Evolutionary conservation across 306 rosid species (phyloP).

Genomic region (Inga laurina): DNA sequence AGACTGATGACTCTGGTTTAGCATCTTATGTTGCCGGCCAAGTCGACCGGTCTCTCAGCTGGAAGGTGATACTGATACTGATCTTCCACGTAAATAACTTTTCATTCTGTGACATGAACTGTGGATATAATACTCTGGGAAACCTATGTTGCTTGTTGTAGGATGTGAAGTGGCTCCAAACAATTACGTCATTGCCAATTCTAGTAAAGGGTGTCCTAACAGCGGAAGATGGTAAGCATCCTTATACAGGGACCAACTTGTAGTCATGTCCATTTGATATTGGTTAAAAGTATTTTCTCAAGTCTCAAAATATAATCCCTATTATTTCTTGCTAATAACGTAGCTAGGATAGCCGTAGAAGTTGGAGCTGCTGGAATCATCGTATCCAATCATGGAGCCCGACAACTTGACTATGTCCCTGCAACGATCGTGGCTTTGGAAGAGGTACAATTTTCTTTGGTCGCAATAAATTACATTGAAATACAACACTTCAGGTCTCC

Average conservation of each 20-base stretch:
- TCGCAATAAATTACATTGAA: background rate
- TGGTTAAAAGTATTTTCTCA: constrained; percentile 6
- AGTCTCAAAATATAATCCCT: background rate
- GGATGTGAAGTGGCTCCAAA: constrained; percentile 97
- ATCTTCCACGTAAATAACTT: constrained; percentile 7
- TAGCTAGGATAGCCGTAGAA: constrained; percentile 78
- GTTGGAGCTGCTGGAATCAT: constrained; percentile 86
- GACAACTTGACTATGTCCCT: constrained; percentile 97
- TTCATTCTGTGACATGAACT: constrained; percentile 17
- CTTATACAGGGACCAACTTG: background rate
- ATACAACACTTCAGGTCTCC: background rate
- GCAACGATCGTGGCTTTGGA: constrained; percentile 85
- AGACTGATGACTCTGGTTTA: constrained; percentile 80
- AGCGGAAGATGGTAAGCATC: constrained; percentile 77
- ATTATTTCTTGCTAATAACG: constrained; percentile 17
- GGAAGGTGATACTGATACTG: constrained; percentile 64
- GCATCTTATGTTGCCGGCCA: constrained; percentile 76
- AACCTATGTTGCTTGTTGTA: constrained; percentile 34
- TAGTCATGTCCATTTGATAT: constrained; percentile 11
- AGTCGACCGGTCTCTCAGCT: constrained; percentile 74
- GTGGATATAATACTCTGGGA: constrained; percentile 23
- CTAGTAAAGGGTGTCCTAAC: constrained; percentile 88
- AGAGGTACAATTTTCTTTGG: constrained; percentile 57
- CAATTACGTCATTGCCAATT: constrained; percentile 88
- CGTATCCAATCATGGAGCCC: constrained; percentile 98